Conservation (phyloP, 2,329 filamentous ascomycete genomes). For the Microcera coccophila region DNA sequence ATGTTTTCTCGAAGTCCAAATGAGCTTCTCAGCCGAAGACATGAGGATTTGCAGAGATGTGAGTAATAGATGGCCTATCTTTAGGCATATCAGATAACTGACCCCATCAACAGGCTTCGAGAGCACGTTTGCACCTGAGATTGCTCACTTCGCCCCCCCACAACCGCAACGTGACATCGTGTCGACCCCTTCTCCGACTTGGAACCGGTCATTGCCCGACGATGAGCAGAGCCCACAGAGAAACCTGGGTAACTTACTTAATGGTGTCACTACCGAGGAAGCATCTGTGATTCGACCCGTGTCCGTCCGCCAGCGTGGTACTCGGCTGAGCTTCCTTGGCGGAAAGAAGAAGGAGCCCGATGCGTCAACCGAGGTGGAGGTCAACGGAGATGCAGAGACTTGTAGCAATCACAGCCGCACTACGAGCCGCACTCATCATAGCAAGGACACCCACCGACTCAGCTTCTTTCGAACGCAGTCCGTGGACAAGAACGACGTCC, state of each 20-base stretch:
- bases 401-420: constrained; percentile 30
- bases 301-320: constrained; percentile 48
- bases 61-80: constrained; percentile 37
- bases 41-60: constrained; percentile 63
- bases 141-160: constrained; percentile 57
- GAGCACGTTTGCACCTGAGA: constrained; percentile 60
- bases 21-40: constrained; percentile 52
- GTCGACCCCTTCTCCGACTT: constrained; percentile 43
- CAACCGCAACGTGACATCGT: constrained; percentile 40
- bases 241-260: constrained; percentile 32
- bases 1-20: constrained; percentile 63
- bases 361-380: constrained; percentile 25
- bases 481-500: constrained; percentile 25
- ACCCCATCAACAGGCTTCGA: constrained; percentile 51
- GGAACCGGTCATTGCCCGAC: constrained; percentile 49
- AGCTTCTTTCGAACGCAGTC: constrained; percentile 46
- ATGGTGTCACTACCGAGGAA: constrained; percentile 43
- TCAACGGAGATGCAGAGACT: constrained; percentile 31
- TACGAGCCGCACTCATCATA: constrained; percentile 28
- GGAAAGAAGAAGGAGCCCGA: constrained; percentile 46
- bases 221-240: constrained; percentile 34
- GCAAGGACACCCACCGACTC: constrained; percentile 26
- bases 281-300: constrained; percentile 49
- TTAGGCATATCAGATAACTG: constrained; percentile 8
- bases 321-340: constrained; percentile 55